Percentiles rank a stretch among this genome's conserved stretches.
Conservation (phyloP, 805 yeast genomes). For the Starmerella apis region DNA sequence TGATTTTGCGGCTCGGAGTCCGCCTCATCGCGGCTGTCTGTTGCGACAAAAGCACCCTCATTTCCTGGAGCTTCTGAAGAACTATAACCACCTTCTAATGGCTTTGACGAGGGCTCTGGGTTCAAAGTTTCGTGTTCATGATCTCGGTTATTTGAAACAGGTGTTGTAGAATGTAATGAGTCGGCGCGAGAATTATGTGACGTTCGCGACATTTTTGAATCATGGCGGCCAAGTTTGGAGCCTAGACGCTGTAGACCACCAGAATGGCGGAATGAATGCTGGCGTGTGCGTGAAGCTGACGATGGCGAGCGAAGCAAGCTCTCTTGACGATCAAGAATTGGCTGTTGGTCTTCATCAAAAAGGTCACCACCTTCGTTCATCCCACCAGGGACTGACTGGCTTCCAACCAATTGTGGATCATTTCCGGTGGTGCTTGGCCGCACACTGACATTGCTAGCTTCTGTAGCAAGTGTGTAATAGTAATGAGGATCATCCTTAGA, state of each 20-base stretch:
- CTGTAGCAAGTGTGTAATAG: conserved; percentile 42
- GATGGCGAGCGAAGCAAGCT: conserved; percentile 4
- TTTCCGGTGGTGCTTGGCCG: conserved; percentile 62
- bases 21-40: no score
- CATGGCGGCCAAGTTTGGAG: background rate
- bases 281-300: background rate
- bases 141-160: background rate
- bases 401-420: conserved; percentile 38
- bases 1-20: background rate
- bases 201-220: conserved; percentile 3
- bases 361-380: conserved; percentile 2
- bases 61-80: no score
- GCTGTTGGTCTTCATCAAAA: conserved; percentile 7
- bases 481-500: conserved; percentile 63
- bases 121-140: no score
- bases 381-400: conserved; percentile 8
- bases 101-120: background rate
- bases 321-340: background rate
- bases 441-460: conserved; percentile 38
- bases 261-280: background rate
- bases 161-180: background rate
- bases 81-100: background rate
- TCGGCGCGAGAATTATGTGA: background rate
- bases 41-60: no score
- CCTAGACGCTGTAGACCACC: conserved; percentile 2